Percentiles rank a stretch among this genome's conserved stretches.
Conservation (phyloP, 2,329 filamentous ascomycete genomes). For the Penicillium sp. region DNA sequence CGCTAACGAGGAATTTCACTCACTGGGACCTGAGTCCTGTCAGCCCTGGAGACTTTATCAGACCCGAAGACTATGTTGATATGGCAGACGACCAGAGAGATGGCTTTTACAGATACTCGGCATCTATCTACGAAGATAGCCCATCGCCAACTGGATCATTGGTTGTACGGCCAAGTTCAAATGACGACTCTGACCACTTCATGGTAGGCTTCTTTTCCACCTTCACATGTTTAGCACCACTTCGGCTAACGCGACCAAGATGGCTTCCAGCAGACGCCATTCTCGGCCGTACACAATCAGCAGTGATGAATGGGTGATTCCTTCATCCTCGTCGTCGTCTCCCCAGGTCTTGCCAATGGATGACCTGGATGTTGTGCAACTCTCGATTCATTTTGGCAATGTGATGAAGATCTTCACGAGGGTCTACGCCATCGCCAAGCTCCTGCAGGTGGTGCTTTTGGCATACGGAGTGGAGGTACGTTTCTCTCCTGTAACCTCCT, state of each 20-base stretch:
- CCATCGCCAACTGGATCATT: background rate
- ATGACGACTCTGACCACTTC: background rate
- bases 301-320: conserved; percentile 28
- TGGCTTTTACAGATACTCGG: conserved; percentile 24
- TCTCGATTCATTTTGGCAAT: conserved; percentile 21
- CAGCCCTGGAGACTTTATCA: background rate
- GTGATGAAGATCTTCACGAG: conserved; percentile 30
- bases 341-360: conserved; percentile 14
- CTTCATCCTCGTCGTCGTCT: conserved; percentile 9
- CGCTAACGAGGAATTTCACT: background rate
- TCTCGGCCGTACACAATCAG: conserved; percentile 29
- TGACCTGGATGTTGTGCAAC: conserved; percentile 15
- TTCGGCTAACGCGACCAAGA: conserved; percentile 7
- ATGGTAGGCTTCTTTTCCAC: background rate
- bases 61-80: background rate
- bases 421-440: conserved; percentile 36
- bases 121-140: conserved; percentile 7
- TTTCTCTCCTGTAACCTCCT: background rate
- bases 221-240: too few relatives aligned
- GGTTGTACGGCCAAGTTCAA: background rate
- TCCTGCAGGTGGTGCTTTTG: conserved; percentile 29
- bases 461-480: conserved; percentile 35
- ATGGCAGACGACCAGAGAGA: background rate
- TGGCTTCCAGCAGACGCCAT: conserved; percentile 17
- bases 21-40: background rate